These are phyloP conservation scores for Lasiodiplodia hormozganensis DNA, from an alignment of 2,329 filamentous ascomycete genomes.

Conservation along the genomic window DNA sequence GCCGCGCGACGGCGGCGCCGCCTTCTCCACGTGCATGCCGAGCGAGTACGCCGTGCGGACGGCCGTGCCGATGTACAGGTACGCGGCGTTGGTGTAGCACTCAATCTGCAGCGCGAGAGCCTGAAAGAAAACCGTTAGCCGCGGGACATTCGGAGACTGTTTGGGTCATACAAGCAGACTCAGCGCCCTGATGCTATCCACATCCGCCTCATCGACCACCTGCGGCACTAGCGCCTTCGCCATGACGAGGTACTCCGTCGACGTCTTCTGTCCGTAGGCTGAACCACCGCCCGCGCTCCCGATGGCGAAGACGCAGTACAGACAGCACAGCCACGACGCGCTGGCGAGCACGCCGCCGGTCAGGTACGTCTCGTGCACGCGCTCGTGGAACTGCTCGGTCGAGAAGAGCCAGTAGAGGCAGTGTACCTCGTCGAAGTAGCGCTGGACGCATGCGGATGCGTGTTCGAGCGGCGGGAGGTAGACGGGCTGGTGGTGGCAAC, in stretches of 20 bases:
- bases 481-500: slow-evolving; percentile 32
- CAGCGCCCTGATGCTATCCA: slow-evolving; percentile 46
- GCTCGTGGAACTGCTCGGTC: slow-evolving; percentile 41
- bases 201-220: slow-evolving; percentile 46
- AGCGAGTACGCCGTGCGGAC: slow-evolving; percentile 47
- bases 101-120: slow-evolving; percentile 43
- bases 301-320: slow-evolving; percentile 46
- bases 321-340: slow-evolving; percentile 46
- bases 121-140: slow-evolving; percentile 15
- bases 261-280: slow-evolving; percentile 36
- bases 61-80: slow-evolving; percentile 46
- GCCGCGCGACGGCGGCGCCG: slow-evolving; percentile 37
- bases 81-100: slow-evolving; percentile 44
- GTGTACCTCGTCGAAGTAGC: slow-evolving; percentile 46
- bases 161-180: slow-evolving; percentile 40
- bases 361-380: slow-evolving; percentile 43
- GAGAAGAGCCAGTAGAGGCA: slow-evolving; percentile 47
- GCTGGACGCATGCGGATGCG: slow-evolving; percentile 42
- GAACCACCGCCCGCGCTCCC: slow-evolving; percentile 35
- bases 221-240: slow-evolving; percentile 43
- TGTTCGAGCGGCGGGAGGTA: slow-evolving; percentile 42
- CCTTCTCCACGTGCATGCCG: slow-evolving; percentile 44
- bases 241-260: slow-evolving; percentile 43
- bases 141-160: neutral
- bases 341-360: slow-evolving; percentile 33